These are phyloP conservation scores for Spathaspora boniae DNA, from an alignment of 805 yeast species.

Conservation along the genomic window DNA sequence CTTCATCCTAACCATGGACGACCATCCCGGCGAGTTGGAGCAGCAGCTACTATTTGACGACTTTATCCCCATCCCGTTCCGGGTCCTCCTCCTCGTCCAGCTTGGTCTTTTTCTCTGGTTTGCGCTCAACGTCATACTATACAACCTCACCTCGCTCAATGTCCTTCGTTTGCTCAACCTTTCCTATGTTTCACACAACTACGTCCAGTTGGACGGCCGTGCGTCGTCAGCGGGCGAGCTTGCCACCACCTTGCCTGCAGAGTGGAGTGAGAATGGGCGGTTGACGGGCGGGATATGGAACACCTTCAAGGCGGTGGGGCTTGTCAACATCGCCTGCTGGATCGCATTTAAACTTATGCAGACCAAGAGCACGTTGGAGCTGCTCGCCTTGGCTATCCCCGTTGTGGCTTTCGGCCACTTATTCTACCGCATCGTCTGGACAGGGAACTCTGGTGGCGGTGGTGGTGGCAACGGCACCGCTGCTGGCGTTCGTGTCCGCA, in stretches of 20 bases:
- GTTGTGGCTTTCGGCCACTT: constrained; percentile 9
- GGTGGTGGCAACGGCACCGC: too few species aligned
- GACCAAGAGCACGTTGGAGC: constrained; percentile 10
- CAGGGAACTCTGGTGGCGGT: too few species aligned
- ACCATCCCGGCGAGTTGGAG: constrained; percentile 13
- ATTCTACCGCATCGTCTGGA: constrained; percentile 8
- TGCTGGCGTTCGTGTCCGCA: constrained; percentile 41
- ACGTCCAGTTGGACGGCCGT: constrained; percentile 21
- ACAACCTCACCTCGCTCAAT: constrained; percentile 39
- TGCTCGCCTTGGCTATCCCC: constrained; percentile 9
- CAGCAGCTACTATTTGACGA: constrained; percentile 21
- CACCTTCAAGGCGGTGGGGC: constrained; percentile 25
- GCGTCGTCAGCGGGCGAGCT: constrained; percentile 27
- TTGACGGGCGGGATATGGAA: constrained; percentile 33
- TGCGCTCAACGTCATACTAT: constrained; percentile 38
- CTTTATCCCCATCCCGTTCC: constrained; percentile 36
- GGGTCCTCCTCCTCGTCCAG: constrained; percentile 47
- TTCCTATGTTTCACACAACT: constrained; percentile 37
- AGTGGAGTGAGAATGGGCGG: constrained; percentile 24
- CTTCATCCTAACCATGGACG: constrained; percentile 9
- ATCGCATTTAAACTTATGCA: constrained; percentile 19
- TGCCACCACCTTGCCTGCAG: constrained; percentile 29
- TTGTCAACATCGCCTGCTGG: constrained; percentile 21
- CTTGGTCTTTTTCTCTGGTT: constrained; percentile 56
- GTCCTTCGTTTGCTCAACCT: constrained; percentile 41